Percentiles rank a stretch among this genome's conserved stretches.
Conservation (phyloP, 306 rosid species). For the Prunus dulcis region DNA sequence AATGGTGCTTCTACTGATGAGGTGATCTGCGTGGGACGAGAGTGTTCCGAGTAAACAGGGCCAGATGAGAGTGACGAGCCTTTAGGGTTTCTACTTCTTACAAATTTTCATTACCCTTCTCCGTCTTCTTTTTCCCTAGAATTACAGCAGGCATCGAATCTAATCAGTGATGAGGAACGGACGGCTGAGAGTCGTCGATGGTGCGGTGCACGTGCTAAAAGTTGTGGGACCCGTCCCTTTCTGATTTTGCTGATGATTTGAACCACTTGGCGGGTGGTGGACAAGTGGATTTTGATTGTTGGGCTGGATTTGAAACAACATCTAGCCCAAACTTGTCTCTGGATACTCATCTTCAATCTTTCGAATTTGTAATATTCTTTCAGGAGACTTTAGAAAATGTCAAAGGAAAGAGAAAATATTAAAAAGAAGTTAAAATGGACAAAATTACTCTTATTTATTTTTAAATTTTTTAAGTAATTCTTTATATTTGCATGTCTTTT, state of each 20-base stretch:
- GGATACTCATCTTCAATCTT: not conserved
- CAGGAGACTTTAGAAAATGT: no score
- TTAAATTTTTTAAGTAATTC: no score
- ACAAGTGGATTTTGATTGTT: not conserved
- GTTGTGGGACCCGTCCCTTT: not conserved
- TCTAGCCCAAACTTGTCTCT: not conserved
- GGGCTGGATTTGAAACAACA: not conserved
- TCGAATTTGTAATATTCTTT: no score
- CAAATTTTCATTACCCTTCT: not conserved
- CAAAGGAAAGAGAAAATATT: no score
- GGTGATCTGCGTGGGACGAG: not conserved
- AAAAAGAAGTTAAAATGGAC: no score
- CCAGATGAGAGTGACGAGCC: not conserved
- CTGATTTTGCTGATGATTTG: not conserved
- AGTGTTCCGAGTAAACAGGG: not conserved
- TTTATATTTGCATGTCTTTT: no score
- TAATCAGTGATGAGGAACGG: not conserved
- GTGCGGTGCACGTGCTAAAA: conserved; percentile 25
- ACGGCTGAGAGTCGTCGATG: conserved; percentile 30
- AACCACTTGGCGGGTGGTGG: not conserved
- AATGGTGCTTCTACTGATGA: not conserved
- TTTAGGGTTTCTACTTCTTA: conserved; percentile 13
- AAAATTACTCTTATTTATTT: no score
- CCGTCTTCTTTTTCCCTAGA: not conserved
- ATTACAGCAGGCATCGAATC: not conserved